Base-by-base conservation (phyloP, 306 rosid genomes). In the Lablab purpureus region DNA sequence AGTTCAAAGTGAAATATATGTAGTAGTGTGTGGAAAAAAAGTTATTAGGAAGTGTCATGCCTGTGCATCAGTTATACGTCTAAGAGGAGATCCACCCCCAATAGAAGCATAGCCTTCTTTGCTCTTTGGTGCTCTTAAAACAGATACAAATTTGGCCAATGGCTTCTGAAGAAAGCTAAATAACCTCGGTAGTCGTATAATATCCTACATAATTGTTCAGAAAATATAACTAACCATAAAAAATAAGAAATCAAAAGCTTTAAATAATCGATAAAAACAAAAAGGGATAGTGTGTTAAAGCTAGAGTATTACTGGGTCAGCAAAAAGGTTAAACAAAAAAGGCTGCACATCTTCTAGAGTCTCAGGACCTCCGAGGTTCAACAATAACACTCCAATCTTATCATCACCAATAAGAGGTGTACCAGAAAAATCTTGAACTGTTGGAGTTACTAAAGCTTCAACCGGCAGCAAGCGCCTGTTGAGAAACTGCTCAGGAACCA, bases 81-180 rank as follows among this genome's bases (percentile, higher is more conserved):
- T 88, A 23, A 93, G 89, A 79, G 98, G 98, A 83, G 98, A 93
- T 71, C 98, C 98, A 27, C 98, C 98, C 9, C 98, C 98, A 78
- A 93, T 93, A 50, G 98, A 84, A 59, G 98, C 98, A 79, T 93
- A 93, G 82, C 98, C 98, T 84, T 93, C 98, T 86, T 85, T 93
- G 88, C 97, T 91, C 85, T 93, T 93, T 2, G 98, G 93, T 18
- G 97, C 94, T 78, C 98, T 87, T 54, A 80, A 52, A 83, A 80
- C 86, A 28, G 98, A 93, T 78, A 93, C 87, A 69, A 93, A 91
- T 65, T 88, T 92, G 67, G 98, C 98, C 89, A 93, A 83, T 68
- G 98, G 98, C 87, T 87, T 91, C 82, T 93, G 97, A 84, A 91
- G 98, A 75, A 91, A 91, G 34, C 92, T 88, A 85, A 93, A 93